Conservation (phyloP, 129 eudicot species). For the Helianthus annuus region DNA sequence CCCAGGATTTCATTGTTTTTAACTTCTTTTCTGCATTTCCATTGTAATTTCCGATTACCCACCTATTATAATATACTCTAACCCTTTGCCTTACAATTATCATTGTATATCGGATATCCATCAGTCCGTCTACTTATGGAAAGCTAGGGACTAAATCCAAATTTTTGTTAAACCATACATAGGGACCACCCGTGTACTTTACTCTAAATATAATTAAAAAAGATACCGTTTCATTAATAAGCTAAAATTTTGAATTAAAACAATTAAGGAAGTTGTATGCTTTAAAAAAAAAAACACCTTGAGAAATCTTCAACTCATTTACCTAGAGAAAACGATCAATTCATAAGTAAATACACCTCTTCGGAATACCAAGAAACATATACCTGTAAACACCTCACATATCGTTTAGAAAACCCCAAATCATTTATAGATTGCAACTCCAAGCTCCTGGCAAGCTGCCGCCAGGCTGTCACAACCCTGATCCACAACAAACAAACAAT, state of each 20-base stretch:
- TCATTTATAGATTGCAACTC: constrained; percentile 74
- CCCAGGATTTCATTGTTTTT: no score
- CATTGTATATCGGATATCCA: no score
- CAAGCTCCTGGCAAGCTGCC: constrained; percentile 70
- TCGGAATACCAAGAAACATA: neutral
- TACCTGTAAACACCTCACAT: constrained; percentile 80
- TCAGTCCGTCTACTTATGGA: no score
- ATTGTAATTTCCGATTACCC: no score
- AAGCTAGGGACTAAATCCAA: no score
- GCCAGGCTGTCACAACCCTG: constrained; percentile 80
- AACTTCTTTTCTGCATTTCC: no score
- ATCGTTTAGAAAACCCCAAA: constrained; percentile 72
- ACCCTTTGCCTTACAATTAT: no score
- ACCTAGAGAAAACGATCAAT: neutral
- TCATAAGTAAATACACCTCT: neutral
- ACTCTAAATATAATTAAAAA: neutral
- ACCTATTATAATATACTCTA: no score
- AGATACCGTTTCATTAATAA: neutral
- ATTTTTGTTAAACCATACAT: no score
- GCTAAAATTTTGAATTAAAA: neutral
- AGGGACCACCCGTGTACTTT: no score
- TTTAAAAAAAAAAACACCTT: neutral
- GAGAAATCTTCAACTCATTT: neutral
- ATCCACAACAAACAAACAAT: constrained; percentile 2
- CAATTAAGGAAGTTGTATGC: neutral